phyloP scores from a whole-genome alignment of 257 asterid species.

The Solanum pimpinellifolium region DNA sequence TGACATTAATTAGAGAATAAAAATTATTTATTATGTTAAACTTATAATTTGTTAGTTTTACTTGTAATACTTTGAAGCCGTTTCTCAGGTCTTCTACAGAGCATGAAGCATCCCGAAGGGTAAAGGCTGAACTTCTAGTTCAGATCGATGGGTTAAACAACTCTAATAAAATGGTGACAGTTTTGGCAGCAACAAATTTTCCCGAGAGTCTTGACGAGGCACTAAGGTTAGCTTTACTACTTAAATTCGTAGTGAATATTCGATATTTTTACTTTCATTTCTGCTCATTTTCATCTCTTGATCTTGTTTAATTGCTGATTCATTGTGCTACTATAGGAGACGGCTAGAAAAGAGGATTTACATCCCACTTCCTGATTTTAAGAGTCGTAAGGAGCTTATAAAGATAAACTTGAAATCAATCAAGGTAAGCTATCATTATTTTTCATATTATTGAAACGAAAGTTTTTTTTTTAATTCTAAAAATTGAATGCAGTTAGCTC shows the following conservation, averaged over 20 bases:
- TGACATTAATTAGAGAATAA: not conserved
- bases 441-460: no score
- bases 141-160: constrained; percentile 88
- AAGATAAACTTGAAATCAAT: no score
- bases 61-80: not conserved
- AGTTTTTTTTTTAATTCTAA: not conserved
- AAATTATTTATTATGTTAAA: not conserved
- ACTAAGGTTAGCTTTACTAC: no score
- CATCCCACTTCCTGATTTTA: constrained; percentile 37
- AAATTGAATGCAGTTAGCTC: constrained; percentile 38
- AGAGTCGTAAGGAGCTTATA: no score
- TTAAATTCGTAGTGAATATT: no score
- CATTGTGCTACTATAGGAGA: constrained; percentile 39
- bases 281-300: no score
- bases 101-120: constrained; percentile 80
- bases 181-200: no score
- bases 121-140: constrained; percentile 77
- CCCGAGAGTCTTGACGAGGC: no score
- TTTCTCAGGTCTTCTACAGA: constrained; percentile 71
- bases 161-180: constrained; percentile 4
- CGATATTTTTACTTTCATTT: no score
- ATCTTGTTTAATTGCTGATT: not conserved
- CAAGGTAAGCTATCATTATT: no score
- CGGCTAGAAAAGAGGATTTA: constrained; percentile 84
- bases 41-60: not conserved